A percentile compares a stretch with the other conserved stretches of the same genome.
phyloP scores from a whole-genome alignment of 2,329 filamentous ascomycete species.

The Venturia nashicola region DNA sequence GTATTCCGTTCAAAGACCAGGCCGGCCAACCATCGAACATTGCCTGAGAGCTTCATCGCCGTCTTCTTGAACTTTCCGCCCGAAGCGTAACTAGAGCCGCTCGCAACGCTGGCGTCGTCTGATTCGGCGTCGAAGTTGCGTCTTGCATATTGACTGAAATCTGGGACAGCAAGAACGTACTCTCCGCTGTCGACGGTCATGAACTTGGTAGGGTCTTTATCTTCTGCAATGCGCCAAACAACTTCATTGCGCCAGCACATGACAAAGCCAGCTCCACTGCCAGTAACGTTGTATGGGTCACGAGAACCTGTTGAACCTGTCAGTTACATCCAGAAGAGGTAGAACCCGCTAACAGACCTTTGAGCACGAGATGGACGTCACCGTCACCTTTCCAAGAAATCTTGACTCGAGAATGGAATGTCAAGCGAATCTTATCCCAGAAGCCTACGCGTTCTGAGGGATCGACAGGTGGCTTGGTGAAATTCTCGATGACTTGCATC shows the following conservation, averaged over 20 bases:
- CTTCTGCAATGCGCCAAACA: constrained; percentile 69
- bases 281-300: constrained; percentile 87
- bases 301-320: constrained; percentile 44
- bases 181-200: constrained; percentile 94
- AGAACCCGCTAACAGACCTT: constrained; percentile 42
- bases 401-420: constrained; percentile 82
- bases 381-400: constrained; percentile 92
- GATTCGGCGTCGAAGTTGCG: constrained; percentile 42
- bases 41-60: constrained; percentile 94
- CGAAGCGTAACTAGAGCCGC: constrained; percentile 53
- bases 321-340: constrained; percentile 8
- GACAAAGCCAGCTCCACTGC: constrained; percentile 84
- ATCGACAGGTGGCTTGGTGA: constrained; percentile 91
- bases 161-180: constrained; percentile 86
- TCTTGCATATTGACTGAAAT: constrained; percentile 79
- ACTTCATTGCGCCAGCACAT: constrained; percentile 99
- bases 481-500: constrained; percentile 98
- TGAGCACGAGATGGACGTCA: constrained; percentile 85
- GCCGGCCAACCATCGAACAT: constrained; percentile 84
- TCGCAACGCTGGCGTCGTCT: constrained; percentile 44
- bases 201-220: constrained; percentile 80
- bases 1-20: constrained; percentile 84
- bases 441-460: constrained; percentile 90
- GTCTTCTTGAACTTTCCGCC: constrained; percentile 82
- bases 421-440: constrained; percentile 95